These are phyloP conservation scores for Onygenales sp. DNA, from an alignment of 2,329 filamentous ascomycete species.

Conservation along the genomic window DNA sequence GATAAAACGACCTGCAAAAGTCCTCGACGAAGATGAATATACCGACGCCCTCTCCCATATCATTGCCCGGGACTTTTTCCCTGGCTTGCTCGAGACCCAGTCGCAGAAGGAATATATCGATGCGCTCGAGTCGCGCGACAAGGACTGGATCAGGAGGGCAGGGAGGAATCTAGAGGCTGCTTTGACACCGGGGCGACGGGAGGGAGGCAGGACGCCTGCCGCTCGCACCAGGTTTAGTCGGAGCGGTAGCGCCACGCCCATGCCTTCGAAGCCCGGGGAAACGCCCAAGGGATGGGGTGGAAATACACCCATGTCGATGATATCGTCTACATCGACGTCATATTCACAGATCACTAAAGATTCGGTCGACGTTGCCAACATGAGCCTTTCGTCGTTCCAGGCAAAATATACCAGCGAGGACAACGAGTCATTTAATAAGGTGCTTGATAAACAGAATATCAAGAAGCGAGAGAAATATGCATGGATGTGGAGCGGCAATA, in stretches of 20 bases:
- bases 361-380: constrained; percentile 56
- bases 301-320: constrained; percentile 59
- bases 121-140: constrained; percentile 76
- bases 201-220: constrained; percentile 32
- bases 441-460: constrained; percentile 83
- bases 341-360: constrained; percentile 25
- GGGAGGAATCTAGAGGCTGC: constrained; percentile 61
- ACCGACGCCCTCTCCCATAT: constrained; percentile 85
- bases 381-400: constrained; percentile 80
- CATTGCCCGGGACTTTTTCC: constrained; percentile 94
- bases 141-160: constrained; percentile 76
- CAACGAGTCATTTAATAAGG: constrained; percentile 90
- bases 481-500: constrained; percentile 85
- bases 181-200: constrained; percentile 61
- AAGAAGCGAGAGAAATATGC: constrained; percentile 75
- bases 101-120: constrained; percentile 87
- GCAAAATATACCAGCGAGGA: constrained; percentile 94
- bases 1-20: constrained; percentile 79
- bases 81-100: constrained; percentile 75
- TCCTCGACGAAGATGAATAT: constrained; percentile 91
- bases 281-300: constrained; percentile 60
- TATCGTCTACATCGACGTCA: constrained; percentile 27
- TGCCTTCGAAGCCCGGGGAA: constrained; percentile 15
- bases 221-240: constrained; percentile 19
- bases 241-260: background rate